phyloP scores from a whole-genome alignment of 1,284 basidiomycete species.

The Sporisorium scitamineum region DNA sequence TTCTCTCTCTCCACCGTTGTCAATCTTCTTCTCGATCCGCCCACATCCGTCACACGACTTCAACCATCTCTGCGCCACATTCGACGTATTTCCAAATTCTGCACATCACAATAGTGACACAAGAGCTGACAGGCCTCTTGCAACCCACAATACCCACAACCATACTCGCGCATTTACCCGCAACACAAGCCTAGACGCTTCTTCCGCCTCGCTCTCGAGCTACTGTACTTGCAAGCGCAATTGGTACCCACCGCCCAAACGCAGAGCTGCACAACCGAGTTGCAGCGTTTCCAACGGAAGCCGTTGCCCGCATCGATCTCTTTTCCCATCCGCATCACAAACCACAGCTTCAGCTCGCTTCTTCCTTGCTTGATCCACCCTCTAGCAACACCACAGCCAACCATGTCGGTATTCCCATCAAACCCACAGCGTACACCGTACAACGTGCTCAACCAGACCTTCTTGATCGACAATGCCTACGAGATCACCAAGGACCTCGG shows the following conservation, averaged over 20 bases:
- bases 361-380: neutral
- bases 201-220: neutral
- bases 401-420: slow-evolving; percentile 27
- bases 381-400: neutral
- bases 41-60: neutral
- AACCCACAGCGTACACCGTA: slow-evolving; percentile 56
- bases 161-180: neutral
- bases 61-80: neutral
- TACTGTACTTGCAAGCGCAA: neutral
- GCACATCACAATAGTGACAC: neutral
- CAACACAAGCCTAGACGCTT: neutral
- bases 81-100: neutral
- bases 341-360: neutral
- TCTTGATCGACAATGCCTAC: slow-evolving; percentile 66
- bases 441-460: slow-evolving; percentile 65
- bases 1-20: neutral
- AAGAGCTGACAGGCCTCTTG: neutral
- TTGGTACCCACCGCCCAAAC: neutral
- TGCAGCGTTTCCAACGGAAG: neutral
- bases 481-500: slow-evolving; percentile 66
- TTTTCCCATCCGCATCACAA: neutral
- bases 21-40: neutral
- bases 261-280: neutral
- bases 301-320: neutral
- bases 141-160: slow-evolving; percentile 11